phyloP scores from a whole-genome alignment of 768 basidiomycete species.

The Russula sp. region DNA sequence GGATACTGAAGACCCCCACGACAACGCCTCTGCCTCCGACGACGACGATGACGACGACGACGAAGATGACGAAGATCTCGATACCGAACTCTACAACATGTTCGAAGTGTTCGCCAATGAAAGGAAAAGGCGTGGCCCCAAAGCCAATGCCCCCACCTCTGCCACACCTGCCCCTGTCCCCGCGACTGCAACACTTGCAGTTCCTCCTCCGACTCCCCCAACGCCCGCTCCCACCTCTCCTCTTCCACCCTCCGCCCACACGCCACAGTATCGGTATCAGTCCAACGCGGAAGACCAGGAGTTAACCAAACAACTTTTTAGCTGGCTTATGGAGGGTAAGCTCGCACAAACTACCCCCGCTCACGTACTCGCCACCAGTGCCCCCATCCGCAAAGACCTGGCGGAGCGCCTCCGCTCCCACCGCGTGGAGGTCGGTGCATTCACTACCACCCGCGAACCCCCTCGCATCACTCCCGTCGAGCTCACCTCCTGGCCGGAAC shows the following conservation, averaged over 20 bases:
- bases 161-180: too few species aligned
- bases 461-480: too few species aligned
- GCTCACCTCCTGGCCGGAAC: too few species aligned
- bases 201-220: too few species aligned
- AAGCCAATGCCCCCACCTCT: too few species aligned
- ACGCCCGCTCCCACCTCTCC: too few species aligned
- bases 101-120: not conserved
- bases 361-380: not conserved
- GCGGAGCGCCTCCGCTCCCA: not conserved
- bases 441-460: too few species aligned
- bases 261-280: not conserved
- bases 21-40: too few species aligned
- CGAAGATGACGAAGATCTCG: not conserved
- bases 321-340: not conserved
- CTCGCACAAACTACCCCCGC: not conserved
- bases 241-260: not conserved
- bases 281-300: not conserved
- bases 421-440: not conserved
- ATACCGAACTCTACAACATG: too few species aligned
- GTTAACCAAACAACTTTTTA: not conserved
- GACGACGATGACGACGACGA: too few species aligned
- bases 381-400: not conserved
- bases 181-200: not conserved
- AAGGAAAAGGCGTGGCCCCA: too few species aligned
- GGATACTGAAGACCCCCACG: too few species aligned